A percentile compares a stretch with the other conserved stretches of the same genome.
Conservation (phyloP, 1,284 basidiomycete species). For the Tilletia setariae region DNA sequence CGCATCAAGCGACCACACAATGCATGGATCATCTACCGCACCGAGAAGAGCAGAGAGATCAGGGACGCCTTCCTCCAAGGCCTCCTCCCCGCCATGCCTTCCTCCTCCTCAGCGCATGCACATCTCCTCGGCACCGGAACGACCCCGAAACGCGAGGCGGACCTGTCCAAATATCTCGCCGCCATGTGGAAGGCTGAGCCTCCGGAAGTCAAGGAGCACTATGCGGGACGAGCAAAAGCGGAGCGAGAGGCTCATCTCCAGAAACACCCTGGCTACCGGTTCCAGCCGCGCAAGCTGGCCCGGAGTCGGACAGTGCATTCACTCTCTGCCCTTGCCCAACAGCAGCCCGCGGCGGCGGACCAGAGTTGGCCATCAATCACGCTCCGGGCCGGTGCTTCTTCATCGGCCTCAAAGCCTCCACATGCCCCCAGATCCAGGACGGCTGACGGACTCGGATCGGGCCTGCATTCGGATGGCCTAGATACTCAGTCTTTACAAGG, state of each 20-base stretch:
- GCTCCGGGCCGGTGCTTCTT: too few species aligned
- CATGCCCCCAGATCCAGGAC: background rate
- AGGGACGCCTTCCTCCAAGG: constrained; percentile 8
- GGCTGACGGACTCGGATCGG: background rate
- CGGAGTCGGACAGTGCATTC: background rate
- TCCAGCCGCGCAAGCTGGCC: constrained; percentile 8
- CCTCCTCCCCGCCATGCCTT: background rate
- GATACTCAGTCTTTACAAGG: too few species aligned
- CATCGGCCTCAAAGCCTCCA: too few species aligned
- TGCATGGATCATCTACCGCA: constrained; percentile 13
- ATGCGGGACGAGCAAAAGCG: background rate
- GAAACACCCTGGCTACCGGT: constrained; percentile 2
- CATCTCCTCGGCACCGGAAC: constrained; percentile 7
- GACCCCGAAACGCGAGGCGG: constrained; percentile 7
- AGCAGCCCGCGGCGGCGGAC: too few species aligned
- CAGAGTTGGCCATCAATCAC: too few species aligned
- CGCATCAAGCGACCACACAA: constrained; percentile 14
- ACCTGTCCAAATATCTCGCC: constrained; percentile 10
- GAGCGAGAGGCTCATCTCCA: constrained; percentile 11
- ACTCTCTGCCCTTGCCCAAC: too few species aligned
- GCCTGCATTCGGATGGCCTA: too few species aligned
- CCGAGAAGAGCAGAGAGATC: constrained; percentile 13
- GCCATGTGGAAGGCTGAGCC: constrained; percentile 7
- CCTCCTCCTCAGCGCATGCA: background rate
- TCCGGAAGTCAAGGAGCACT: background rate